Evolutionary conservation across 2,329 filamentous ascomycete species (phyloP).

Genomic region (Epichloe brachyelytri): DNA sequence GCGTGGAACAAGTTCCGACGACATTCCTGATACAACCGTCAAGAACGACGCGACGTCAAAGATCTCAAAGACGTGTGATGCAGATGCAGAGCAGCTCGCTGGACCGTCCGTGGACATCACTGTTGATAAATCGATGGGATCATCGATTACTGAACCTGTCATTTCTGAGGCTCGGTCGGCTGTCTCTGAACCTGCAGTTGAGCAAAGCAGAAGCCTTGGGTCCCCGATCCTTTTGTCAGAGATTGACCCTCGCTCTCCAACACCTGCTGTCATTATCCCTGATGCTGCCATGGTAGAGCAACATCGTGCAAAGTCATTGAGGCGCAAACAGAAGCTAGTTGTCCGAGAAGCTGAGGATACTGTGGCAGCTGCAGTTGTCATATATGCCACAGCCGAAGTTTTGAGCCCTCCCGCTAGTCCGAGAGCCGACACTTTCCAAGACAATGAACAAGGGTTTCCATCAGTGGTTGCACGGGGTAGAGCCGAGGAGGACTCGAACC

Average conservation of each 20-base stretch:
- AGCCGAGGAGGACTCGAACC: conserved; percentile 10
- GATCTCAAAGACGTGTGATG: neutral
- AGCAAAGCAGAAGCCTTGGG: neutral
- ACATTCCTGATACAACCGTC: neutral
- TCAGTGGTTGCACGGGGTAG: neutral
- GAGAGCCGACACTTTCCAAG: conserved; percentile 8
- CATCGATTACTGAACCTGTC: neutral
- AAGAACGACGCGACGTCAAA: neutral
- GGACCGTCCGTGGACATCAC: neutral
- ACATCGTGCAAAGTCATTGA: conserved; percentile 30
- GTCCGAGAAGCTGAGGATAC: conserved; percentile 37
- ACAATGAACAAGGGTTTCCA: conserved; percentile 14
- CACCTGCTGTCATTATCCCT: conserved; percentile 35
- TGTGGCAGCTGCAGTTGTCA: conserved; percentile 39
- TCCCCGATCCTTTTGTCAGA: conserved; percentile 2
- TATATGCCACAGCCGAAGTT: conserved; percentile 37
- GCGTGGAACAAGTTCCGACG: neutral
- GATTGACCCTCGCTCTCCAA: conserved; percentile 20
- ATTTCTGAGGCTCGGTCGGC: neutral
- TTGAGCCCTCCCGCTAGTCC: conserved; percentile 29
- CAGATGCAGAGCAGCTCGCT: neutral
- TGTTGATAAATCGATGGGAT: neutral
- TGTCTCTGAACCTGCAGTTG: neutral
- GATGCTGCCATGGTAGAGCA: conserved; percentile 24
- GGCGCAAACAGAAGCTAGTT: conserved; percentile 31